Evolutionary conservation across 1,139 yeast species (phyloP).

Genomic region (Magnusiomyces clavatus): DNA sequence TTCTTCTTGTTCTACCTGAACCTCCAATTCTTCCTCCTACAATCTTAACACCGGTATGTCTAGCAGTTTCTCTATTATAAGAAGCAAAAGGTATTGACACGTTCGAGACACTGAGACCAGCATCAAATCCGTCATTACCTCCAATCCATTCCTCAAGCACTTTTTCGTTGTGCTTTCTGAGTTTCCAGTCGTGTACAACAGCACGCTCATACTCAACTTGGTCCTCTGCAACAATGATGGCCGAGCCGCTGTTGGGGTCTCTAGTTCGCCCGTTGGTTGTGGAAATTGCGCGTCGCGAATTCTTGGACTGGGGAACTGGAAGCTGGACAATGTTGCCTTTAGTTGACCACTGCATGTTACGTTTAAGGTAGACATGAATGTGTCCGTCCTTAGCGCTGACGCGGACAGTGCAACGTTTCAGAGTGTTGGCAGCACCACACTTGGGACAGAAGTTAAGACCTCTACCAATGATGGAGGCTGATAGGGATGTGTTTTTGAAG

Average conservation of each 20-base stretch:
- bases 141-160: slow-evolving; percentile 83
- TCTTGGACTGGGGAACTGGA: slow-evolving; percentile 40
- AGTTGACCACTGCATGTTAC: slow-evolving; percentile 88
- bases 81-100: slow-evolving; percentile 79
- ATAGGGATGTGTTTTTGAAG: slow-evolving; percentile 7
- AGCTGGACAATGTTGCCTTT: slow-evolving; percentile 78
- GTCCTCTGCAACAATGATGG: slow-evolving; percentile 67
- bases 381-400: slow-evolving; percentile 66
- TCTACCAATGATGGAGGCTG: slow-evolving; percentile 3
- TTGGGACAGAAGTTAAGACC: slow-evolving; percentile 62
- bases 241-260: slow-evolving; percentile 16
- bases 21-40: slow-evolving; percentile 46
- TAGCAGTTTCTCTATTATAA: slow-evolving; percentile 35
- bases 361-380: slow-evolving; percentile 82
- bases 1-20: not conserved
- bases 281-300: slow-evolving; percentile 28
- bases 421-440: slow-evolving; percentile 81
- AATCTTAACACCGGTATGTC: slow-evolving; percentile 64
- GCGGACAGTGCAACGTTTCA: slow-evolving; percentile 84
- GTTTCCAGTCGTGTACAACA: slow-evolving; percentile 81
- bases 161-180: slow-evolving; percentile 78
- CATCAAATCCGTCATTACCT: slow-evolving; percentile 34
- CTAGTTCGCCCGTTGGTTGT: slow-evolving; percentile 18
- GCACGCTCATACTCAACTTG: slow-evolving; percentile 91
- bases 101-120: slow-evolving; percentile 74